Percentiles rank a stretch among this genome's conserved stretches.
These are phyloP conservation scores for Fusarium oligoseptatum DNA, from an alignment of 2,329 filamentous ascomycete genomes.

Conservation along the genomic window DNA sequence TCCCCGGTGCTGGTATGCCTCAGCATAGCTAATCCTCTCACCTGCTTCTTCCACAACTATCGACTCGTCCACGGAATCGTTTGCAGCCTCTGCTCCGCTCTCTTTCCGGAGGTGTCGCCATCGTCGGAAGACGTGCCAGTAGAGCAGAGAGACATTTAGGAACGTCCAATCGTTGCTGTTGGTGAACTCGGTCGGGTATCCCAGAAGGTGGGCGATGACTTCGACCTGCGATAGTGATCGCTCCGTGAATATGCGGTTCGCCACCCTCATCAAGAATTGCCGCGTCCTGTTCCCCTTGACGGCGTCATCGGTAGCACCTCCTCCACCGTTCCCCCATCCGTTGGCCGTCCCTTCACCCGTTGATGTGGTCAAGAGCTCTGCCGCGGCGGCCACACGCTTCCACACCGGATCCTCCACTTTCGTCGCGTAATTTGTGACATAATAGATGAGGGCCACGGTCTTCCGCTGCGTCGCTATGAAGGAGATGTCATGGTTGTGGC, in stretches of 20 bases:
- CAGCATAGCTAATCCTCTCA: neutral
- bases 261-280: neutral
- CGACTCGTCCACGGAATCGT: neutral
- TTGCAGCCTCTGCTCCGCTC: neutral
- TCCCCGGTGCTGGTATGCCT: neutral
- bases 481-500: constrained; percentile 7
- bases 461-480: neutral
- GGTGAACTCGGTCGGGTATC: neutral
- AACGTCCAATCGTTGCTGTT: neutral
- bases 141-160: neutral
- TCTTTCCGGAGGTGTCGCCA: neutral
- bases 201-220: neutral
- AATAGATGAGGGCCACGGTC: neutral
- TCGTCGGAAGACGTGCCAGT: neutral
- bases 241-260: neutral
- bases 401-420: neutral
- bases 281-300: neutral
- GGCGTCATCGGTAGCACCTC: neutral
- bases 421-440: neutral
- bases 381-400: constrained; percentile 1
- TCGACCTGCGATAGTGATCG: neutral
- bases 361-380: neutral
- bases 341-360: neutral
- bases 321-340: neutral
- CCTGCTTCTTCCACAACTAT: neutral